Evolutionary conservation across 805 yeast species (phyloP).

Genomic region (Isabelozyma rhagii): DNA sequence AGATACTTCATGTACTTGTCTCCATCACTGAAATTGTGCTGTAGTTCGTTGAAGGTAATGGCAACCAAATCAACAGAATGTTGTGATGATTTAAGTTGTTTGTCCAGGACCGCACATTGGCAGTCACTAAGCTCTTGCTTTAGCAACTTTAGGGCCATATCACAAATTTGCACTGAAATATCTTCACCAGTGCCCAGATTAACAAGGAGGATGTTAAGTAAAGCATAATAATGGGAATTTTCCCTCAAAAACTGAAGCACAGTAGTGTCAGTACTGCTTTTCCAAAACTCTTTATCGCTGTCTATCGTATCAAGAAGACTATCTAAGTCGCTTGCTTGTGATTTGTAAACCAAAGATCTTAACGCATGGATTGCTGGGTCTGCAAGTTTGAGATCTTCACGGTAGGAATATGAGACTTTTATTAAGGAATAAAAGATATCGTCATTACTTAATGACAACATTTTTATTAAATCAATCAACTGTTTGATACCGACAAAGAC

Average conservation of each 20-base stretch:
- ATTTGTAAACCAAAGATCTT: neutral
- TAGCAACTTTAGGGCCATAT: neutral
- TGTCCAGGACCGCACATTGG: neutral
- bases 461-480: neutral
- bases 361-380: neutral
- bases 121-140: neutral
- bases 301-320: neutral
- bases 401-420: neutral
- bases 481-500: neutral
- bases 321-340: neutral
- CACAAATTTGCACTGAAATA: neutral
- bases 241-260: neutral
- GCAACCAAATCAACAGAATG: neutral
- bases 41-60: neutral
- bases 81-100: neutral
- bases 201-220: neutral
- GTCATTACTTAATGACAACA: neutral
- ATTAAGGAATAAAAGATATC: neutral
- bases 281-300: neutral
- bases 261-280: neutral
- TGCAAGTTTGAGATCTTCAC: neutral
- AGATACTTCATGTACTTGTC: slow-evolving; percentile 26
- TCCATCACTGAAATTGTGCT: slow-evolving; percentile 3
- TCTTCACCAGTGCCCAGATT: neutral
- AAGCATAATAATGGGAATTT: neutral